Evolutionary conservation across 2,329 filamentous ascomycete species (phyloP).

Genomic region (Emmonsiellopsis sp.): DNA sequence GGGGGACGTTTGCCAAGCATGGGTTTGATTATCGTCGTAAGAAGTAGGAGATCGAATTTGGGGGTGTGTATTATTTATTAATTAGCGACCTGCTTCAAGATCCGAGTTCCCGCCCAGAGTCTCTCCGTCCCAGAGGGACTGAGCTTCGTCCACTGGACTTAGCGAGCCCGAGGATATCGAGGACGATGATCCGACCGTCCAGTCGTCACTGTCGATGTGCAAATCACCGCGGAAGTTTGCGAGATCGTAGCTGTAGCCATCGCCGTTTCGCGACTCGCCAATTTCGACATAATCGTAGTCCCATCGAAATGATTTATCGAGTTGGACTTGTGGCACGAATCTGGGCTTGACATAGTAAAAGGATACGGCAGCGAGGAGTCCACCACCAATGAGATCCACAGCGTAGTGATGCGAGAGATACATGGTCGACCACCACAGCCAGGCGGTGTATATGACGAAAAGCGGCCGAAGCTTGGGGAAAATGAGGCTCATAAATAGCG

Average conservation of each 20-base stretch:
- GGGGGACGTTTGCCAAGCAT: constrained; percentile 4
- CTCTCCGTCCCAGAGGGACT: constrained; percentile 34
- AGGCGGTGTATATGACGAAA: constrained; percentile 75
- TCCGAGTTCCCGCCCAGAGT: constrained; percentile 28
- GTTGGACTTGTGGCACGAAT: constrained; percentile 72
- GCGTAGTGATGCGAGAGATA: constrained; percentile 97
- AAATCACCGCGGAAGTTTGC: constrained; percentile 47
- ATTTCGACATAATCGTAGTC: constrained; percentile 90
- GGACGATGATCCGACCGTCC: constrained; percentile 79
- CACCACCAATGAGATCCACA: constrained; percentile 81
- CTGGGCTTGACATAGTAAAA: constrained; percentile 75
- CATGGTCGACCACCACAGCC: constrained; percentile 99
- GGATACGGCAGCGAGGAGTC: constrained; percentile 63
- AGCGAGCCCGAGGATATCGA: constrained; percentile 57
- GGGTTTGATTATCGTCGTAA: neutral
- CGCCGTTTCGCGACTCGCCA: constrained; percentile 50
- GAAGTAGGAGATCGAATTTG: neutral
- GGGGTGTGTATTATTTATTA: neutral
- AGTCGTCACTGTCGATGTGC: constrained; percentile 69
- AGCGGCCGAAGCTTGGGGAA: constrained; percentile 75
- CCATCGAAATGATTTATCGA: constrained; percentile 82
- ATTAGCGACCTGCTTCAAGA: constrained; percentile 30
- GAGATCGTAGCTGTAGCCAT: constrained; percentile 45
- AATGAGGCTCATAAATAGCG: constrained; percentile 83
- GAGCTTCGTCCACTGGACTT: constrained; percentile 53